Percentiles rank a stretch among this genome's conserved stretches.
Evolutionary conservation across 495 filamentous ascomycete genomes (phyloP).

Genomic region (Hypoxylon crocopeplum): DNA sequence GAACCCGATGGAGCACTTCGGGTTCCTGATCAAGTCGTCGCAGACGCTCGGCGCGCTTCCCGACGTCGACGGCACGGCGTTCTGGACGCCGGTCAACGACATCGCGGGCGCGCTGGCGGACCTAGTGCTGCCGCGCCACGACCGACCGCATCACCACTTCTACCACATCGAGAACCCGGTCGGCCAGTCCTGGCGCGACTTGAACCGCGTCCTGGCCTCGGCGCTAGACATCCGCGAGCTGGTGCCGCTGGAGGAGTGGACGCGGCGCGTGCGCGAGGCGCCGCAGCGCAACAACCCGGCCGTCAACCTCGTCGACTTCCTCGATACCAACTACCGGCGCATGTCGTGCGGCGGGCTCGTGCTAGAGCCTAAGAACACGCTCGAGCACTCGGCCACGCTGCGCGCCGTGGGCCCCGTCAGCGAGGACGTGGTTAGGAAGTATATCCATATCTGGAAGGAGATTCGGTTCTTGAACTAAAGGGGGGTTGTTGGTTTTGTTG

Average conservation of each 20-base stretch:
- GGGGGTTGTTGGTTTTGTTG: no score
- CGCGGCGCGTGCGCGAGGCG: conserved; percentile 47
- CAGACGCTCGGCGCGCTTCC: conserved; percentile 57
- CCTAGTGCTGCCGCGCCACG: conserved; percentile 30
- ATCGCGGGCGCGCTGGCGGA: conserved; percentile 25
- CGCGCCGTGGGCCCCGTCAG: conserved; percentile 44
- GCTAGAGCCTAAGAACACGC: conserved; percentile 47
- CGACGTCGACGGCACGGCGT: conserved; percentile 50
- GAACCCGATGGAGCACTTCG: conserved; percentile 59
- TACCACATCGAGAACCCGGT: conserved; percentile 66
- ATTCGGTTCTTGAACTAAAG: conserved; percentile 38
- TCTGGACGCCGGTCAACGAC: conserved; percentile 59
- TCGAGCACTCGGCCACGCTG: conserved; percentile 55
- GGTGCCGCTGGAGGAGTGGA: no score
- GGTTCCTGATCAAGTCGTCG: conserved; percentile 60
- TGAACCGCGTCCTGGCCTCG: no score
- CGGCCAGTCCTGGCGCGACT: conserved; percentile 60
- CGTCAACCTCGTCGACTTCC: conserved; percentile 51
- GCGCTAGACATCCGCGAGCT: no score
- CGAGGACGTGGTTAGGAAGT: conserved; percentile 47
- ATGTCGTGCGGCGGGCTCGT: conserved; percentile 63
- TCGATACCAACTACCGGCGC: conserved; percentile 56
- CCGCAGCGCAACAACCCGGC: conserved; percentile 58
- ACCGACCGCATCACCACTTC: conserved; percentile 42
- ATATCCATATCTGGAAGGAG: conserved; percentile 53